phyloP scores from a whole-genome alignment of 768 basidiomycete species.

The Boletus fagicola region DNA sequence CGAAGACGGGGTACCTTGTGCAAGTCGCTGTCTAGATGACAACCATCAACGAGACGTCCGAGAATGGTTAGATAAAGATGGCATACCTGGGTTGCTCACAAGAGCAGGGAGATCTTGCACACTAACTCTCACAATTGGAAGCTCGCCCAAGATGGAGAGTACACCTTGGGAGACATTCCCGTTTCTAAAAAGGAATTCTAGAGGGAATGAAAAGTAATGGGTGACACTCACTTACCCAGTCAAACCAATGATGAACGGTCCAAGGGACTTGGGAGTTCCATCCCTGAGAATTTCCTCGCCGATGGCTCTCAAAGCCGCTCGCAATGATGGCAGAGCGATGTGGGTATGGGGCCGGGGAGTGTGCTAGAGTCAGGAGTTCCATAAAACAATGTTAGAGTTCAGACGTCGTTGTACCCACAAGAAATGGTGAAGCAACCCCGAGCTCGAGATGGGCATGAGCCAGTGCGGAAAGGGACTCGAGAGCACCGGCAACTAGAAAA shows the following conservation, averaged over 20 bases:
- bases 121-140: slow-evolving; percentile 60
- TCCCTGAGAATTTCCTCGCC: slow-evolving; percentile 53
- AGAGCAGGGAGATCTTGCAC: slow-evolving; percentile 58
- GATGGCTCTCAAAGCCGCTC: slow-evolving; percentile 51
- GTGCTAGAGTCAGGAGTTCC: slow-evolving; percentile 36
- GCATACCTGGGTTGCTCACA: slow-evolving; percentile 50
- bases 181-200: slow-evolving; percentile 40
- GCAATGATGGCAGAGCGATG: slow-evolving; percentile 52
- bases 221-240: slow-evolving; percentile 59
- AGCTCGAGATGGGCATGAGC: slow-evolving; percentile 76
- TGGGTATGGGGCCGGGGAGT: slow-evolving; percentile 80
- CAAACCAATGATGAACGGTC: slow-evolving; percentile 77
- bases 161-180: slow-evolving; percentile 85
- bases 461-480: slow-evolving; percentile 77
- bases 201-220: background rate
- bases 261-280: slow-evolving; percentile 61
- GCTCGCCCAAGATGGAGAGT: slow-evolving; percentile 64
- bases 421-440: slow-evolving; percentile 79
- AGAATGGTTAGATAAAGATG: background rate
- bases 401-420: slow-evolving; percentile 46
- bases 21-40: slow-evolving; percentile 47
- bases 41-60: slow-evolving; percentile 2
- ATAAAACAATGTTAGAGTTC: background rate
- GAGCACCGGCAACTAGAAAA: slow-evolving; percentile 70
- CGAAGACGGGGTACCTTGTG: slow-evolving; percentile 44